Evolutionary conservation across 2,329 filamentous ascomycete genomes (phyloP), one percentile per base, ranked within the genome.

Genomic region (Cadophora malorum): DNA sequence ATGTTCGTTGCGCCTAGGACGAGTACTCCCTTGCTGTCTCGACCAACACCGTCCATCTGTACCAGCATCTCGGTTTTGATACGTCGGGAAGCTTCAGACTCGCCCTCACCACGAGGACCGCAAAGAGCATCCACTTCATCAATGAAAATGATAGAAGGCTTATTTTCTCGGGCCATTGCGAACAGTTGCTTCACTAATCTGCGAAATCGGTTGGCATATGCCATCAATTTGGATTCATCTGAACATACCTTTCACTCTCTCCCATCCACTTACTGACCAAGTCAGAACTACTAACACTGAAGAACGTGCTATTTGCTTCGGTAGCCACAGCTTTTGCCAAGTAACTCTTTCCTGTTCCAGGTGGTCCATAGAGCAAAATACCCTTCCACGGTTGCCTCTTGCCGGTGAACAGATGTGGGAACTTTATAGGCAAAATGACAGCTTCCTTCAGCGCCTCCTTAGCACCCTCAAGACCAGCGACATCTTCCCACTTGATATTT

Each of bases 181-280:
- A 99, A 99, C 12, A 99, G 87, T 71, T 97, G 92, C 78, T 98
- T 98, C 67, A 99, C 96, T 74, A 99, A 86, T 76, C 70, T 72
- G 63, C 49, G 38, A 35, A 8, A 25, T 10, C 5, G 59, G 61
- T 74, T 45, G 73, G 67, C 50, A 31, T 23, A 25, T 45, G 53
- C 25, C 4, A n/a, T 3, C 7, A 1, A 33, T 53, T 14, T 8
- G 6, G n/a, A 31, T 9, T 9, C 19, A 31, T 12, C 19, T 38
- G 31, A 23, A 75, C 84, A 60, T 83, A 96, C 93, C 94, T 89
- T 88, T 99, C 96, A 84, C 92, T 96, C 81, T 99, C 96, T 83
- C 96, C 96, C 96, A 99, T 99, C 96, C 96, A 99, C 79, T 99
- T 99, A 80, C 93, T 97, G 69, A 99, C 96, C 80, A 99, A 80